A percentile compares a stretch with the other conserved stretches of the same genome.
Evolutionary conservation across 257 asterid species (phyloP).

Genomic region (Solanum dulcamara): DNA sequence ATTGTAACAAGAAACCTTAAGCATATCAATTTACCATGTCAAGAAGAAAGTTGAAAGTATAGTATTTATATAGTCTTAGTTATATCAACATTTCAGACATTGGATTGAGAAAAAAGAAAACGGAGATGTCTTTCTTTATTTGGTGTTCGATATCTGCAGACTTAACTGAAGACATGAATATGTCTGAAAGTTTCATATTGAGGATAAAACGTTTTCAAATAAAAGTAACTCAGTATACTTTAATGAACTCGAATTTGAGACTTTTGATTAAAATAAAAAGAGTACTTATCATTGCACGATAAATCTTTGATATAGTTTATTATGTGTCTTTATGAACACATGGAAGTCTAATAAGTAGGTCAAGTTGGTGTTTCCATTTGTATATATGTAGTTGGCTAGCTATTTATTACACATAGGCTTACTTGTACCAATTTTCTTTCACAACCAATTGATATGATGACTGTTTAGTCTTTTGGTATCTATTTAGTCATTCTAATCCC

Average conservation of each 20-base stretch:
- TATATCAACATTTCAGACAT: background rate
- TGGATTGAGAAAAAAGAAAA: background rate
- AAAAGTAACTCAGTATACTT: no score
- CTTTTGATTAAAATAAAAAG: rapidly evolving
- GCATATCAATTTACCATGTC: background rate
- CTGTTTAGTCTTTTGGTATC: background rate
- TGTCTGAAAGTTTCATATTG: no score
- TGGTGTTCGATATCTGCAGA: no score
- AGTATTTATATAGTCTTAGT: background rate
- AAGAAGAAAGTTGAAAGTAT: background rate
- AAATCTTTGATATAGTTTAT: background rate
- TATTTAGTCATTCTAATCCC: background rate
- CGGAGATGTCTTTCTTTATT: background rate
- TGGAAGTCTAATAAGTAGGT: background rate
- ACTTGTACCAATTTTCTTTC: background rate
- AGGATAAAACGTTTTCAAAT: no score
- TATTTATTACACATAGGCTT: background rate
- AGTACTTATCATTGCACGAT: background rate
- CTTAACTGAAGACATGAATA: no score
- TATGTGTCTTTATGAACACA: background rate
- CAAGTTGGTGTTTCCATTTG: background rate
- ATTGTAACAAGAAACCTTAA: background rate
- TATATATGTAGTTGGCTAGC: background rate
- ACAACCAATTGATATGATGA: background rate
- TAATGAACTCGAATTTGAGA: no score